These are phyloP conservation scores for Coccomyxa sp. DNA, from an alignment of 139 green algal species.

Conservation along the genomic window DNA sequence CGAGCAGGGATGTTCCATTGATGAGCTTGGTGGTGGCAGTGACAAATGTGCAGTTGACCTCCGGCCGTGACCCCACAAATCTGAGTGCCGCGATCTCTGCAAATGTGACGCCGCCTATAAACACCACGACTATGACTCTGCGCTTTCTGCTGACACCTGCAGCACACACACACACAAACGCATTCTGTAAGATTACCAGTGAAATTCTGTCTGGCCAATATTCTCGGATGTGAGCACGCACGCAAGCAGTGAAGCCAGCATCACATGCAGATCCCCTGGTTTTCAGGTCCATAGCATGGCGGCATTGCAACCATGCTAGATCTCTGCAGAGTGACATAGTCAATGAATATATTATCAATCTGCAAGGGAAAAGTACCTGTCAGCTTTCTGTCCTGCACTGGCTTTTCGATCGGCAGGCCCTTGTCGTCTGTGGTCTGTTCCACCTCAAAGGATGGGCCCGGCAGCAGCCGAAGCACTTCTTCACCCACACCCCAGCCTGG, in stretches of 20 bases:
- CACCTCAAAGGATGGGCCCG: conserved; percentile 71
- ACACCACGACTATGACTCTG: conserved; percentile 69
- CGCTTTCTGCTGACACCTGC: neutral
- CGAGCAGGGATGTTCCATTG: conserved; percentile 66
- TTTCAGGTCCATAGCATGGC: neutral
- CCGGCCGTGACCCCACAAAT: conserved; percentile 51
- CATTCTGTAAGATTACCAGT: no score
- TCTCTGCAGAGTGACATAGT: no score
- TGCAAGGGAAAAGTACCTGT: neutral
- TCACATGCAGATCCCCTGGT: neutral
- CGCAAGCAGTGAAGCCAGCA: no score
- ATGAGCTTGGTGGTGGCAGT: conserved; percentile 78
- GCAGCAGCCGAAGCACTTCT: conserved; percentile 58
- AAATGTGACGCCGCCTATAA: conserved; percentile 86
- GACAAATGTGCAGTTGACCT: conserved; percentile 64
- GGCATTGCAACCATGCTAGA: no score
- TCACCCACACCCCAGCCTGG: conserved; percentile 28
- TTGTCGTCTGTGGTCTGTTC: conserved; percentile 47
- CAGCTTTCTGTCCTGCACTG: neutral
- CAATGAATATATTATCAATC: no score
- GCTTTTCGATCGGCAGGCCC: conserved; percentile 24
- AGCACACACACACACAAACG: neutral
- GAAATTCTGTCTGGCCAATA: no score
- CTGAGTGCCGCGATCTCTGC: conserved; percentile 83
- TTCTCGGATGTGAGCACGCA: no score